Conservation (phyloP, 768 basidiomycete species). For the Tylopilus cervinicoccineus region DNA sequence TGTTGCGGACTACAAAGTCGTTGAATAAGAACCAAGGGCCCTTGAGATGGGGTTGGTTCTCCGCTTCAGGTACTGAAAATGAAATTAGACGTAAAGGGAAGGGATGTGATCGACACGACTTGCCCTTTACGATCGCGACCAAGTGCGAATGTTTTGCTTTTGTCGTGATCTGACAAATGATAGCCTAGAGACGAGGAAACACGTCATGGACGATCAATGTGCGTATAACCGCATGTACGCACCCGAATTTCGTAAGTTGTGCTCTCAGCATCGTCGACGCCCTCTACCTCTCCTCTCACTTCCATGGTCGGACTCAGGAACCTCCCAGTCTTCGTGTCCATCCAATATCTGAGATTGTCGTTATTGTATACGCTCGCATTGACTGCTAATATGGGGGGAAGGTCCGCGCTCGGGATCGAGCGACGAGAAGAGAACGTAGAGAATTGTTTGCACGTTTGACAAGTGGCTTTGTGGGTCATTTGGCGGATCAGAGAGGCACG, state of each 20-base stretch:
- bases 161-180: slow-evolving; percentile 75
- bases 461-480: slow-evolving; percentile 82
- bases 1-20: slow-evolving; percentile 86
- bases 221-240: slow-evolving; percentile 23
- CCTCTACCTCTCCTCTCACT: slow-evolving; percentile 57
- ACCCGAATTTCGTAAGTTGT: slow-evolving; percentile 74
- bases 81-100: not conserved
- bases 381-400: slow-evolving; percentile 83
- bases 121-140: slow-evolving; percentile 83
- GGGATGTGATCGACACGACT: not conserved
- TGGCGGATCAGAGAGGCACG: slow-evolving; percentile 75
- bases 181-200: slow-evolving; percentile 45
- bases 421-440: slow-evolving; percentile 68
- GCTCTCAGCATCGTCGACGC: slow-evolving; percentile 50
- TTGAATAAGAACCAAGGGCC: slow-evolving; percentile 95
- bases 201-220: not conserved
- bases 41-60: slow-evolving; percentile 34
- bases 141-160: slow-evolving; percentile 78
- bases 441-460: slow-evolving; percentile 77
- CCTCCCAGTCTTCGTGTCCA: slow-evolving; percentile 41
- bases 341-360: slow-evolving; percentile 73
- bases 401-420: slow-evolving; percentile 54
- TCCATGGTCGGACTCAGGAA: slow-evolving; percentile 61
- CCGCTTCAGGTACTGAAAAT: slow-evolving; percentile 64
- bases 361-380: slow-evolving; percentile 81